phyloP scores from a whole-genome alignment of 2,329 filamentous ascomycete genomes.

The Nothophaeocryptopus gaeumannii region DNA sequence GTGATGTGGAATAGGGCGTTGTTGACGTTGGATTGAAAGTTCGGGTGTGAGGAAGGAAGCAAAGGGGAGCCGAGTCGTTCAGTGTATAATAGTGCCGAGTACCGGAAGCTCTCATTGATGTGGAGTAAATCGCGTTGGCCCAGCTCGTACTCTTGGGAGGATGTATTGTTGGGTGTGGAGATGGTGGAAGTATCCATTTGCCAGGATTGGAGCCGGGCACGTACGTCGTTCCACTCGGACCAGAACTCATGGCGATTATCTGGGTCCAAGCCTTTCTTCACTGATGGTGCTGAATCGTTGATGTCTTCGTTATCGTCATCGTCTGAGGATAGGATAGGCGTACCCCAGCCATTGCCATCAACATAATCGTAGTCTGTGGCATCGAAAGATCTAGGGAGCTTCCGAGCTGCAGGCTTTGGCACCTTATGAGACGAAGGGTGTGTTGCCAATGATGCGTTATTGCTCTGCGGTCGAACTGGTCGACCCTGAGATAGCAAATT shows the following conservation, averaged over 20 bases:
- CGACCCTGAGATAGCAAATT: slow-evolving; percentile 76
- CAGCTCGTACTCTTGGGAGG: slow-evolving; percentile 24
- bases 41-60: slow-evolving; percentile 68
- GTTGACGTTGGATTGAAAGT: slow-evolving; percentile 79
- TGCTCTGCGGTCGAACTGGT: slow-evolving; percentile 35
- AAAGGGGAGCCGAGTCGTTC: slow-evolving; percentile 79
- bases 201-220: slow-evolving; percentile 75
- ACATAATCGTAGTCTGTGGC: slow-evolving; percentile 55
- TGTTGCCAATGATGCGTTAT: slow-evolving; percentile 8
- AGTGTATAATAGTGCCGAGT: slow-evolving; percentile 83
- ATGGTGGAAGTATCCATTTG: slow-evolving; percentile 58
- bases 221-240: slow-evolving; percentile 80
- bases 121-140: slow-evolving; percentile 70
- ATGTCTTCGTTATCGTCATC: slow-evolving; percentile 43
- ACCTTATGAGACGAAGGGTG: slow-evolving; percentile 17
- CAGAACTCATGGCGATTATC: slow-evolving; percentile 66
- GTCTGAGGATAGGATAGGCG: slow-evolving; percentile 32
- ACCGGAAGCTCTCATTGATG: slow-evolving; percentile 86
- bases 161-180: slow-evolving; percentile 25
- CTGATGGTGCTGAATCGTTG: slow-evolving; percentile 18
- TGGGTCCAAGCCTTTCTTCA: slow-evolving; percentile 35
- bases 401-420: slow-evolving; percentile 7
- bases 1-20: slow-evolving; percentile 81
- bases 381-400: slow-evolving; percentile 10
- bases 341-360: slow-evolving; percentile 65